Percentiles rank a stretch among this genome's conserved stretches.
phyloP scores from a whole-genome alignment of 306 rosid species.

The Lathyrus aphaca region DNA sequence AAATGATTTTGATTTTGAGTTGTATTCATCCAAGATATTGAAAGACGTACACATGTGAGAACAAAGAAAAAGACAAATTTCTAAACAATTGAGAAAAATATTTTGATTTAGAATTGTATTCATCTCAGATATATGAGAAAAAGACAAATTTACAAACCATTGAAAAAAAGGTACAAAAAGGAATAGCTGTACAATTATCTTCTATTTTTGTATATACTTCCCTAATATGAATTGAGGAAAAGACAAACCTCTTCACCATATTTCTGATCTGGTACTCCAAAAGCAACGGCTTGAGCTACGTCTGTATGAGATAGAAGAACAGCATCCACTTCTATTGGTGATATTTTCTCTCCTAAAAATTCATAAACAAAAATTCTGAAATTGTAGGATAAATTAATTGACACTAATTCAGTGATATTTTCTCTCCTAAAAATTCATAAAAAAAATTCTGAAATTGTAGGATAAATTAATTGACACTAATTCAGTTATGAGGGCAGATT shows the following conservation, averaged over 20 bases:
- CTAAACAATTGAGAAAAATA: too few relatives aligned
- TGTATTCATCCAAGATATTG: too few relatives aligned
- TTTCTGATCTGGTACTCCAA: slow-evolving; percentile 85
- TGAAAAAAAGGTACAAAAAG: too few relatives aligned
- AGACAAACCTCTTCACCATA: slow-evolving; percentile 84
- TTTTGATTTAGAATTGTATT: too few relatives aligned
- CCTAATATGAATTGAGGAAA: neutral
- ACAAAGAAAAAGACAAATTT: neutral
- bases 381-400: neutral
- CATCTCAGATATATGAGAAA: neutral
- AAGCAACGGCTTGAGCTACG: slow-evolving; percentile 78
- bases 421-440: slow-evolving; percentile 60
- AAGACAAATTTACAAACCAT: neutral
- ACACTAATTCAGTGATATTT: slow-evolving; percentile 79
- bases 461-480: neutral
- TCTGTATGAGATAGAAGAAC: slow-evolving; percentile 74
- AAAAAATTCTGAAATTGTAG: neutral
- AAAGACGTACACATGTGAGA: neutral
- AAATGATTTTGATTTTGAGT: too few relatives aligned
- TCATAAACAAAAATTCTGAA: neutral
- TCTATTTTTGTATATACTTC: too few relatives aligned
- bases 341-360: slow-evolving; percentile 82
- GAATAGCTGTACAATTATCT: too few relatives aligned
- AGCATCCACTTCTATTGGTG: slow-evolving; percentile 91
- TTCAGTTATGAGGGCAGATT: neutral